Percentiles rank a stretch among this genome's conserved stretches.
phyloP scores from a whole-genome alignment of 1,284 basidiomycete species.

The Pseudozyma pruni region DNA sequence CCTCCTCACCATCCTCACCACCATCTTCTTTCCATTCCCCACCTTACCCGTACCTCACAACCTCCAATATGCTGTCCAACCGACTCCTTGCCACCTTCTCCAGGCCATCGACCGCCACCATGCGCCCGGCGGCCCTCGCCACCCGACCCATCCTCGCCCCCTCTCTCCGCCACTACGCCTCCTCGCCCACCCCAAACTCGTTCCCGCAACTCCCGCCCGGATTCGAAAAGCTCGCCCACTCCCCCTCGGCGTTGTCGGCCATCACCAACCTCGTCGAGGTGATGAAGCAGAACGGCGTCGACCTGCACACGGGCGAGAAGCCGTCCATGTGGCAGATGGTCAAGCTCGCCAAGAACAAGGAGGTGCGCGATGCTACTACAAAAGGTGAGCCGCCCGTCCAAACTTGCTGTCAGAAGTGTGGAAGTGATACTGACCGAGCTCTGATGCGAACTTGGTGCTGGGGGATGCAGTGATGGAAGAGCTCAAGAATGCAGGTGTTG shows the following conservation, averaged over 20 bases:
- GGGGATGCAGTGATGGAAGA: slow-evolving; percentile 55
- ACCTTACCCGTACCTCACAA: neutral
- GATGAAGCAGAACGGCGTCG: slow-evolving; percentile 57
- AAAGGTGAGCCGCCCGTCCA: slow-evolving; percentile 59
- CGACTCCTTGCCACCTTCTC: slow-evolving; percentile 2
- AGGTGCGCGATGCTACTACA: slow-evolving; percentile 50
- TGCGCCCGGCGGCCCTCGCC: neutral
- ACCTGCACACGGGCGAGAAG: slow-evolving; percentile 50
- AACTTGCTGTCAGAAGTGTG: neutral
- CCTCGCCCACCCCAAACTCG: slow-evolving; percentile 30
- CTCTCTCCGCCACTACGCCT: slow-evolving; percentile 15
- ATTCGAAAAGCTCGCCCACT: slow-evolving; percentile 57
- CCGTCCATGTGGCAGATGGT: slow-evolving; percentile 56
- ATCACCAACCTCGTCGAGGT: slow-evolving; percentile 51
- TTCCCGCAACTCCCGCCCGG: slow-evolving; percentile 52
- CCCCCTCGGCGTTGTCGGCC: slow-evolving; percentile 50
- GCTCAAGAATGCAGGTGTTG: slow-evolving; percentile 56
- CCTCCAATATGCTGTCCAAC: slow-evolving; percentile 6
- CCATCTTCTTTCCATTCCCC: neutral
- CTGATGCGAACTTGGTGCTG: neutral
- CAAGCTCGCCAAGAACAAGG: slow-evolving; percentile 50
- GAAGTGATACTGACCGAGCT: neutral
- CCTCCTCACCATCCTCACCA: neutral
- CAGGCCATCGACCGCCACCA: neutral
- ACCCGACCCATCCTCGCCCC: neutral